These are phyloP conservation scores for Acidomyces sp. DNA, from an alignment of 495 filamentous ascomycete genomes.

Conservation along the genomic window DNA sequence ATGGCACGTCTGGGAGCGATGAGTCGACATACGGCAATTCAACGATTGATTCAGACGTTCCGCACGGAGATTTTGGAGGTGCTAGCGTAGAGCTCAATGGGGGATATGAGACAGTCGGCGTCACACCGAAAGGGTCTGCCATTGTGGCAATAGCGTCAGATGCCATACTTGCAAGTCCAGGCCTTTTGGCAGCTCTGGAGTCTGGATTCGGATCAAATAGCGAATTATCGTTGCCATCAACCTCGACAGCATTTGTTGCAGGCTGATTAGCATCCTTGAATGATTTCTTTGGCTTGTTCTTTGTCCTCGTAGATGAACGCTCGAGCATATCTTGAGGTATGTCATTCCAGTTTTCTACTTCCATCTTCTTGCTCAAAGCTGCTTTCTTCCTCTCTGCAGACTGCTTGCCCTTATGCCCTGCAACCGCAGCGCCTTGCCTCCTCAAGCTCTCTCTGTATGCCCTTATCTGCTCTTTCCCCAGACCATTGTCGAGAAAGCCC, in stretches of 20 bases:
- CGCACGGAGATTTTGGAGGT: not conserved
- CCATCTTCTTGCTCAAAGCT: slow-evolving; percentile 16
- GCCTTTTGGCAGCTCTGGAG: slow-evolving; percentile 10
- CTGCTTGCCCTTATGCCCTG: slow-evolving; percentile 22
- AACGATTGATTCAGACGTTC: slow-evolving; percentile 5
- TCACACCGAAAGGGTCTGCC: slow-evolving; percentile 34
- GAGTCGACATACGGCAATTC: not conserved
- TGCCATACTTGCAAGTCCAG: not conserved
- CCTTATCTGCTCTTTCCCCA: slow-evolving; percentile 42
- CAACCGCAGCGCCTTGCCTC: slow-evolving; percentile 31
- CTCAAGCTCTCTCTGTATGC: slow-evolving; percentile 21
- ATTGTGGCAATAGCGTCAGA: slow-evolving; percentile 1
- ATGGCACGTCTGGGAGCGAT: slow-evolving; percentile 33
- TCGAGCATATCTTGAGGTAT: slow-evolving; percentile 18
- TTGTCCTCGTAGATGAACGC: slow-evolving; percentile 1
- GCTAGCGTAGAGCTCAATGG: slow-evolving; percentile 31
- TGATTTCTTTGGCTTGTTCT: slow-evolving; percentile 4
- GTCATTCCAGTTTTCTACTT: slow-evolving; percentile 17
- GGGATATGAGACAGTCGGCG: slow-evolving; percentile 47
- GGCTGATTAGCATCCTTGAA: slow-evolving; percentile 1
- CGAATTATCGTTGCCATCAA: slow-evolving; percentile 23
- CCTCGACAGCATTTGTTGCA: not conserved
- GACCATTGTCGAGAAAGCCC: slow-evolving; percentile 36
- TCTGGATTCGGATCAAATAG: slow-evolving; percentile 32
- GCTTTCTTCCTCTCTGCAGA: slow-evolving; percentile 19